Percentiles rank a stretch among this genome's conserved stretches.
These are phyloP conservation scores for Brassica carinata DNA, from an alignment of 345 rosid species.

Conservation along the genomic window DNA sequence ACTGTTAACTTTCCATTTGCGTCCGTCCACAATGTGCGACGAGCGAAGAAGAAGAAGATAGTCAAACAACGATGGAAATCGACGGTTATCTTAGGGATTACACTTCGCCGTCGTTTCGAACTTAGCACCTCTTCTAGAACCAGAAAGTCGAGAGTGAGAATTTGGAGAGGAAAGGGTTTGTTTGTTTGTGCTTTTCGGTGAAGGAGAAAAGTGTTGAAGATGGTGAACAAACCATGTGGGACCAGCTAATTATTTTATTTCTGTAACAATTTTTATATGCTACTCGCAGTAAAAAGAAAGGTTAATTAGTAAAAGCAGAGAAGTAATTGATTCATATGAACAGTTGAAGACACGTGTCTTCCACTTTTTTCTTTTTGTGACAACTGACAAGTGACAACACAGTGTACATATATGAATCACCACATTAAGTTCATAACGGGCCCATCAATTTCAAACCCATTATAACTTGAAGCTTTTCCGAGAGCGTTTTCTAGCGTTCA, in stretches of 20 bases:
- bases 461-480: constrained; percentile 33
- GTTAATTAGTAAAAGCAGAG: no score
- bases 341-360: not conserved
- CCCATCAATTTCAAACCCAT: not conserved
- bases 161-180: not conserved
- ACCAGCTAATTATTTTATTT: not conserved
- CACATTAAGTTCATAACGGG: not conserved
- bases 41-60: constrained; percentile 2
- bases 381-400: not conserved
- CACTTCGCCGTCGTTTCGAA: constrained; percentile 16
- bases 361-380: not conserved
- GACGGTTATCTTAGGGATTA: constrained; percentile 18
- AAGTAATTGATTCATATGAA: no score
- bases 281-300: not conserved
- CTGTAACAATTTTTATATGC: no score
- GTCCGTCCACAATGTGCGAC: constrained; percentile 10
- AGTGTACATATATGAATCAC: not conserved
- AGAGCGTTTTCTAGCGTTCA: constrained; percentile 52
- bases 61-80: not conserved
- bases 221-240: not conserved
- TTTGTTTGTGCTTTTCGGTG: not conserved
- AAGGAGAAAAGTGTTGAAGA: not conserved
- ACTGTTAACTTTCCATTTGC: not conserved
- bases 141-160: not conserved
- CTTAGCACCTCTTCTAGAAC: not conserved